Base-by-base conservation (phyloP, 1,284 basidiomycete species). In the Papiliotrema laurentii region DNA sequence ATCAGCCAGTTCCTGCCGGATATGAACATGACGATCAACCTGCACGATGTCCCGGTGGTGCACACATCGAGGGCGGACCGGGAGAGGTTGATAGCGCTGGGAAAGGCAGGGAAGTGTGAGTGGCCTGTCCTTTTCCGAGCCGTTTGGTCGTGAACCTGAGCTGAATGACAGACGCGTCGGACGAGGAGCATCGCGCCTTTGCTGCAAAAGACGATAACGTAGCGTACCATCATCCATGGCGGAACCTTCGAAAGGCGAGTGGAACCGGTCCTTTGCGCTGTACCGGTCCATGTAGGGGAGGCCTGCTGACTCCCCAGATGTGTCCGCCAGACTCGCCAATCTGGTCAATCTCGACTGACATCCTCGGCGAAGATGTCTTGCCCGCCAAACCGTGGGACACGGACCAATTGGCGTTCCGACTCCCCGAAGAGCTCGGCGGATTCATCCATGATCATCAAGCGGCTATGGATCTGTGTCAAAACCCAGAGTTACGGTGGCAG, bases 121-220 rank as follows among this genome's bases (percentile, higher is more conserved):
- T 25, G 3, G 13, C 5, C 35, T 30, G 19, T 7, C 10, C 35
- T 37, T 37, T 21, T 11, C 19, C 36, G 21, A 18, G 9, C 9
- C 11, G 9, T 37, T 11, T 7, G 35, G 13, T 11, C 9, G 35
- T 37, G n/a, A n/a, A n/a, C n/a, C 19, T 9, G 35, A 33, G 19
- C 21, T 18, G 5, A 22, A 6, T 7, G 10, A 9, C 21, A 46
- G 45, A 28, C 35, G 35, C 33, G 25, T 21, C 45, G 13, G 45
- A 46, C 16, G 45, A 46, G 11, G 45, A 46, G 28, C 30, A 46
- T n/a, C n/a, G n/a, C n/a, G n/a, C n/a, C n/a, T n/a, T n/a, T n/a
- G n/a, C n/a, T n/a, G n/a, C n/a, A n/a, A n/a, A n/a, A n/a, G n/a
- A n/a, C n/a, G n/a, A n/a, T n/a, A n/a, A n/a, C n/a, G n/a, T n/a